Base-by-base conservation (phyloP, 139 green algal genomes). In the Chlamydomonas asymmetrica region DNA sequence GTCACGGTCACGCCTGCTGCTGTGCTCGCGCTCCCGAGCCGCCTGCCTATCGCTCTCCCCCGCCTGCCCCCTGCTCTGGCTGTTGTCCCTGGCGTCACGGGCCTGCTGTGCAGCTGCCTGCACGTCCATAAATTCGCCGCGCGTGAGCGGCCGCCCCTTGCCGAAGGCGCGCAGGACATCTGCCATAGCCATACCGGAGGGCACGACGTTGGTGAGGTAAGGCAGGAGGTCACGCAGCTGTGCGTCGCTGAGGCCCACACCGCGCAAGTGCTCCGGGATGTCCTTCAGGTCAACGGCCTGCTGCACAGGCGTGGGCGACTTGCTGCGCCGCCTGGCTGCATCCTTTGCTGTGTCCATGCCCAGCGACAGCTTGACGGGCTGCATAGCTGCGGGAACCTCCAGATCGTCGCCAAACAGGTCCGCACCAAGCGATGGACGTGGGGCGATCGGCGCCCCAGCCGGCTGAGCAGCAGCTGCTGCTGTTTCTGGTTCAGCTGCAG, bases 341-440 rank as follows among this genome's bases (percentile, higher is more conserved):
- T 69, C 71, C 0, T 69, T n/a, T n/a, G n/a, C 71, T 0, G 2
- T 8, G 3, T 27, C 10, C 71, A 77, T 77, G 23, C 71, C 71
- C 23, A 77, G 59, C 9, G 32, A 32, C 0, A 77, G 71, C 13
- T 69, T 69, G 23, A 77, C 32, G 4, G 70, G 70, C 39, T 76
- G 70, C n/a, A n/a, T 29, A 40, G 68, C 29, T 52, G 41, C 5
- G 8, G 3, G 1, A 13, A 2, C 6, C 20, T 75, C 54, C n/a
- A 57, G 43, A 7, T 77, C 71, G 5, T 77, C 71, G 25, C 69
- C 71, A 23, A 77, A 77, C 9, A 77, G 71, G 43, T 77, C 32
- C 5, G 71, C 50, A 13, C 9, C 59, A n/a, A n/a, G n/a, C n/a
- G n/a, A n/a, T n/a, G n/a, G n/a, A n/a, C n/a, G n/a, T n/a, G n/a